These are phyloP conservation scores for Sphagnum contortum DNA, from an alignment of 225 moss, liverwort and hornwort species.

Conservation along the genomic window DNA sequence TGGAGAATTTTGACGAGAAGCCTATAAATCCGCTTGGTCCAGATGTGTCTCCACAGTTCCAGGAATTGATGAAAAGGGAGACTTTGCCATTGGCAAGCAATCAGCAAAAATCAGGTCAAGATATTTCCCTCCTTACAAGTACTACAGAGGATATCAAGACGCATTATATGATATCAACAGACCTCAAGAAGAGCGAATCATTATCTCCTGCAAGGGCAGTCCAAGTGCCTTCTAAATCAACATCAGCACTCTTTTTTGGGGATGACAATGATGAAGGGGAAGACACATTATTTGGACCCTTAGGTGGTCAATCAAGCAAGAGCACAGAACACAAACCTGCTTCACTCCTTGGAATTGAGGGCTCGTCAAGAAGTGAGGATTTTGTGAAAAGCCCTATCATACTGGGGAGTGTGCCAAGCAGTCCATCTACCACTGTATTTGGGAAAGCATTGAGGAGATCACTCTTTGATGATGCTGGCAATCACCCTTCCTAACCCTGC, in stretches of 20 bases:
- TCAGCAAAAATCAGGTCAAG: no score
- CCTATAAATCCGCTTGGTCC: no score
- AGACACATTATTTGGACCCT: slow-evolving; percentile 45
- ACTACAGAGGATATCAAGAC: no score
- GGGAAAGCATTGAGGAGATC: not conserved
- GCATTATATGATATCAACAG: not conserved
- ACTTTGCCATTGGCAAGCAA: no score
- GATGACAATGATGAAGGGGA: slow-evolving; percentile 42
- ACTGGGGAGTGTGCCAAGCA: not conserved
- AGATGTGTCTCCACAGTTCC: no score
- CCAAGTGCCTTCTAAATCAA: slow-evolving; percentile 6
- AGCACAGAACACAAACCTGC: not conserved
- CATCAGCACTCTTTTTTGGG: slow-evolving; percentile 42
- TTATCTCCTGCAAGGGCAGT: slow-evolving; percentile 2
- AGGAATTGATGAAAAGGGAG: no score
- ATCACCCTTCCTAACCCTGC: slow-evolving; percentile 7
- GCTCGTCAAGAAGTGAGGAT: slow-evolving; percentile 2
- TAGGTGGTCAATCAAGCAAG: slow-evolving; percentile 19
- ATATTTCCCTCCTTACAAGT: no score
- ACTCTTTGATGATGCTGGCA: slow-evolving; percentile 6
- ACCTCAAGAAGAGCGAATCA: not conserved
- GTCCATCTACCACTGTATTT: not conserved
- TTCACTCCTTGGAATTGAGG: not conserved
- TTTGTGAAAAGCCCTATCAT: slow-evolving; percentile 2
- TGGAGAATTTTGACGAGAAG: no score